phyloP scores from a whole-genome alignment of 805 yeast genomes.

The Spathaspora boniae region DNA sequence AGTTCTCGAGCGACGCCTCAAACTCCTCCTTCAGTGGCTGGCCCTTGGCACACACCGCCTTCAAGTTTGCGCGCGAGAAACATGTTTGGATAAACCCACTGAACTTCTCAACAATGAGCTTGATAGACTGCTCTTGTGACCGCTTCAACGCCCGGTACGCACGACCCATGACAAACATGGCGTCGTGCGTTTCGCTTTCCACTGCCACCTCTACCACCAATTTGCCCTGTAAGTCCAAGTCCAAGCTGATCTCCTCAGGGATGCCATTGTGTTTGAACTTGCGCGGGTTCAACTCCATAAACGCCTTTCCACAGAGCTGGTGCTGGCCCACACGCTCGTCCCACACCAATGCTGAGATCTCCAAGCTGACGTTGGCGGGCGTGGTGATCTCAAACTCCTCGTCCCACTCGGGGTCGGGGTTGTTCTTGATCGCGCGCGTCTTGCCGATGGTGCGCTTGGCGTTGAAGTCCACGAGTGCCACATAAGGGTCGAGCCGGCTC shows the following conservation, averaged over 20 bases:
- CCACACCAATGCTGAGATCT: conserved; percentile 67
- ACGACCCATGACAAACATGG: conserved; percentile 75
- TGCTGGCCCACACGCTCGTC: conserved; percentile 56
- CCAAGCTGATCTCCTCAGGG: conserved; percentile 56
- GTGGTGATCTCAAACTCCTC: conserved; percentile 69
- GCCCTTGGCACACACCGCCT: conserved; percentile 47
- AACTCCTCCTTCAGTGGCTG: conserved; percentile 45
- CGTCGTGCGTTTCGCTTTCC: conserved; percentile 78
- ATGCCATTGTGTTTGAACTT: conserved; percentile 65
- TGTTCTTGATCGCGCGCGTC: conserved; percentile 61
- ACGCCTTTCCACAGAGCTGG: conserved; percentile 63
- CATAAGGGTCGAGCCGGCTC: conserved; percentile 53
- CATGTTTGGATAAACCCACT: conserved; percentile 57
- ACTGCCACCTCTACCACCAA: conserved; percentile 64
- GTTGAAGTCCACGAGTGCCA: conserved; percentile 57
- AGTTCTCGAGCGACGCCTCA: conserved; percentile 66
- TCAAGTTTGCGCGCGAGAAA: conserved; percentile 56
- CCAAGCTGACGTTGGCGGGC: conserved; percentile 38
- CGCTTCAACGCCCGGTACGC: conserved; percentile 64
- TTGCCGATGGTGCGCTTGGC: conserved; percentile 57
- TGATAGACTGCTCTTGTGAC: conserved; percentile 62
- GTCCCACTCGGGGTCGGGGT: conserved; percentile 77
- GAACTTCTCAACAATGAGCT: conserved; percentile 70
- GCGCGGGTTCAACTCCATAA: conserved; percentile 57
- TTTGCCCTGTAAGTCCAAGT: conserved; percentile 66